A percentile compares a stretch with the other conserved stretches of the same genome.
phyloP scores from a whole-genome alignment of 768 basidiomycete genomes.

The Lentinula detonsa region DNA sequence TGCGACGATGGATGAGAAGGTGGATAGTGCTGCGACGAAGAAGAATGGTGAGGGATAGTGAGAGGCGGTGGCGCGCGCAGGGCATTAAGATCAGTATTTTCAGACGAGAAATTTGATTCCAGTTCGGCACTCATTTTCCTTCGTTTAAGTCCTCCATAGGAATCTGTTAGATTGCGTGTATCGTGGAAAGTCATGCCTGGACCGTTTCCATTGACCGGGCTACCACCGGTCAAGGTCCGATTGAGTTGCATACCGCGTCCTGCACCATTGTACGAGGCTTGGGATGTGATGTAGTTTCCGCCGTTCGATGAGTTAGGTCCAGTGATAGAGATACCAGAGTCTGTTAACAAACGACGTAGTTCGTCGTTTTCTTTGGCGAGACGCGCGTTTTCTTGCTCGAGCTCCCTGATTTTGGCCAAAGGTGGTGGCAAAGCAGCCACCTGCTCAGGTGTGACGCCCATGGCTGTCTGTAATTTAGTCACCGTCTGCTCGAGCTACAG shows the following conservation, averaged over 20 bases:
- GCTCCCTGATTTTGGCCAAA: conserved; percentile 69
- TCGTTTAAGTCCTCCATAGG: conserved; percentile 43
- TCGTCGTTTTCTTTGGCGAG: conserved; percentile 72
- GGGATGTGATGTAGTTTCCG: background rate
- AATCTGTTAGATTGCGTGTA: conserved; percentile 41
- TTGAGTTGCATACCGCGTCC: conserved; percentile 30
- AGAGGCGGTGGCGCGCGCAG: conserved; percentile 46
- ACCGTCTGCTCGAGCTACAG: conserved; percentile 78
- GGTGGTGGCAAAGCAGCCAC: conserved; percentile 69
- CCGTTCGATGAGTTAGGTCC: background rate
- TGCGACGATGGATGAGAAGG: conserved; percentile 2
- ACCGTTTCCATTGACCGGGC: background rate
- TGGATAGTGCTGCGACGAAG: conserved; percentile 44
- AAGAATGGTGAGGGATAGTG: conserved; percentile 47
- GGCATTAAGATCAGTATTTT: conserved; percentile 17
- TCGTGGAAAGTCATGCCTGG: conserved; percentile 43
- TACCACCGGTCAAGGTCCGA: conserved; percentile 31
- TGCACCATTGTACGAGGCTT: background rate
- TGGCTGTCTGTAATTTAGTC: conserved; percentile 72
- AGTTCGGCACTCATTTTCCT: conserved; percentile 44
- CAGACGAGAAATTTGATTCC: conserved; percentile 46
- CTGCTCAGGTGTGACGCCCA: conserved; percentile 71
- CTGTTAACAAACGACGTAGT: conserved; percentile 58
- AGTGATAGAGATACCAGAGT: conserved; percentile 21
- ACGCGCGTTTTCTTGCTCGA: conserved; percentile 73